A percentile compares a stretch with the other conserved stretches of the same genome.
Conservation (phyloP, 2,329 filamentous ascomycete species). For the Helotiales sp. region DNA sequence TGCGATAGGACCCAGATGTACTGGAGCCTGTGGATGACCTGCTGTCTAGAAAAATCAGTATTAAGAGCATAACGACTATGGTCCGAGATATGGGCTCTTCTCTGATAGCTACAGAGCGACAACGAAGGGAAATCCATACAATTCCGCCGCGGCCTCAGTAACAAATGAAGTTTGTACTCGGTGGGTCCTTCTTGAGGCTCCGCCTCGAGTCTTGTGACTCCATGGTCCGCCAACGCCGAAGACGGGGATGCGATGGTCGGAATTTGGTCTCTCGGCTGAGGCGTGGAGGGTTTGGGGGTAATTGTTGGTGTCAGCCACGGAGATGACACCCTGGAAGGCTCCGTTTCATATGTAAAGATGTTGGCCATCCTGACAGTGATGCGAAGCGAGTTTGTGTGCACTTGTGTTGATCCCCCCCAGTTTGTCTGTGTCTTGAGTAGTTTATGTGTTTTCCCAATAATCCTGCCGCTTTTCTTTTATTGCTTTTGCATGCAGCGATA, state of each 20-base stretch:
- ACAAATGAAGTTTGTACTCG: constrained; percentile 93
- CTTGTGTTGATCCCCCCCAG: neutral
- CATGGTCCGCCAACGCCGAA: constrained; percentile 61
- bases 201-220: constrained; percentile 77
- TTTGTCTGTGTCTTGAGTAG: neutral
- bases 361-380: constrained; percentile 72
- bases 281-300: constrained; percentile 38
- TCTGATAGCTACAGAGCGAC: neutral
- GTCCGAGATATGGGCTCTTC: neutral
- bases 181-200: constrained; percentile 94
- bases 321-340: constrained; percentile 85
- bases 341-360: constrained; percentile 92
- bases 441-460: neutral
- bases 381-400: neutral
- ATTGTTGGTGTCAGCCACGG: constrained; percentile 75
- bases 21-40: constrained; percentile 69
- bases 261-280: constrained; percentile 29
- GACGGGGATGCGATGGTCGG: constrained; percentile 39
- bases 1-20: constrained; percentile 44
- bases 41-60: constrained; percentile 48
- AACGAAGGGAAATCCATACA: constrained; percentile 45
- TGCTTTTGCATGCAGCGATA: constrained; percentile 42
- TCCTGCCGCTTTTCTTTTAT: constrained; percentile 29
- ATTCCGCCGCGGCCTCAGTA: constrained; percentile 76
- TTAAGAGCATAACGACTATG: neutral